Base-by-base conservation (phyloP, 2,329 filamentous ascomycete genomes). In the Aspergillus fructus region DNA sequence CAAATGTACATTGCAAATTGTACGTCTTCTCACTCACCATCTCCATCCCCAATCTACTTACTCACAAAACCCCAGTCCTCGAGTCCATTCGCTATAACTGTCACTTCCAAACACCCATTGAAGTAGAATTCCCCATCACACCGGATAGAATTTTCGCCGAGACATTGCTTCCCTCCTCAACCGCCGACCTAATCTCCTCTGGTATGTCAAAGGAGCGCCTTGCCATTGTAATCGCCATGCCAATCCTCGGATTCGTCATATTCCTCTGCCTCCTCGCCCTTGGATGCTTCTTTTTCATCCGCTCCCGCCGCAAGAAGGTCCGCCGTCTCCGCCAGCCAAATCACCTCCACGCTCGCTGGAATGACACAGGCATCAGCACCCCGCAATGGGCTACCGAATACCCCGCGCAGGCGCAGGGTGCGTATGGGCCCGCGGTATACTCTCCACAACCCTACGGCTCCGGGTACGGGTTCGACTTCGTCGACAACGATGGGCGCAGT, bases 21-120 rank as follows among this genome's bases (percentile, higher is more conserved):
- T 79, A 66, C 11, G 75, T 70, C 49, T 42, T n/a, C 39, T 53
- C 40, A 47, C 17, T 40, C n/a, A 13, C 12, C 11, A 3, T 33
- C 19, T 24, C 24, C 21, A 9, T 23, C 13, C 37, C 19, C 6
- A 33, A 11, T 9, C 8, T 37, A 7, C 11, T 27, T 30, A 34
- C 58, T 23, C 30, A 49, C 19, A 52, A 39, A 51, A 46, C 40
- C 19, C 8, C 51, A 79, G 77, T 78, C 62, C 63, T 80, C 37
- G 77, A 80, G 70, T 69, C 77, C 19, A 66, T 79, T 41, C 75
- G 78, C 23, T 76, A 79, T 58, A 75, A 76, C 53, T 80, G 78
- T 61, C 71, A 76, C 50, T 76, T 75, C 59, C 67, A 66, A 41
- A 74, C 75, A 1, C 59, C 64, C 13, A 58, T 66, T 2, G 73